These are phyloP conservation scores for Drechslera avenae DNA, from an alignment of 2,329 filamentous ascomycete genomes.

Conservation along the genomic window DNA sequence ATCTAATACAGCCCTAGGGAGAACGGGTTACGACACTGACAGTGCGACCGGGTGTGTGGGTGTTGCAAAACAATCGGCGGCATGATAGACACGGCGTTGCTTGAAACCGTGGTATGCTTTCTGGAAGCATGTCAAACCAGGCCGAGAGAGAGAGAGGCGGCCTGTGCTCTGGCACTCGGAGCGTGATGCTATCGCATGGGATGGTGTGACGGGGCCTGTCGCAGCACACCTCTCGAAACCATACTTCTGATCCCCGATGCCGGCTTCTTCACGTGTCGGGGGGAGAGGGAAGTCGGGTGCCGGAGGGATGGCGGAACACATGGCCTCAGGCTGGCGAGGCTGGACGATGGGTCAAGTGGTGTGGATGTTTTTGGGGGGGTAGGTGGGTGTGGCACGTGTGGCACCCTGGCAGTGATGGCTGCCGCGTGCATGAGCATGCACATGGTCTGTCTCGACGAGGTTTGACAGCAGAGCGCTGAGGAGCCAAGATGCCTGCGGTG, in stretches of 20 bases:
- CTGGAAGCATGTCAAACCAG: constrained; percentile 10
- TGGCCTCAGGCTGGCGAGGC: constrained; percentile 2
- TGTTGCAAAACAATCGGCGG: constrained; percentile 7
- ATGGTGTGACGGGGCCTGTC: constrained; percentile 16
- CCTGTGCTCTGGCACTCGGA: background rate
- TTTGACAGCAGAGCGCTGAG: background rate
- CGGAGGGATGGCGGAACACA: background rate
- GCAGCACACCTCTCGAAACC: constrained; percentile 17
- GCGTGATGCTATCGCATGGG: background rate
- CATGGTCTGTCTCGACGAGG: constrained; percentile 3
- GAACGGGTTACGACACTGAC: constrained; percentile 8
- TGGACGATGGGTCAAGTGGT: background rate
- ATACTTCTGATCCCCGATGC: constrained; percentile 6
- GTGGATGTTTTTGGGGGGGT: constrained; percentile 8
- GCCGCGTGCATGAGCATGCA: constrained; percentile 6
- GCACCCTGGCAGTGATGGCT: constrained; percentile 1
- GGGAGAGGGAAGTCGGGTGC: background rate
- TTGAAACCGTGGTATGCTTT: constrained; percentile 12
- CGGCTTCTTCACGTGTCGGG: background rate
- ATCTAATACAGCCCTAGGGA: constrained; percentile 13
- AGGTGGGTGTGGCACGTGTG: constrained; percentile 3
- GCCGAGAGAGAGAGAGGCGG: constrained; percentile 6
- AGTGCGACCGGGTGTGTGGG: constrained; percentile 9
- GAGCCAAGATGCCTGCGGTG: background rate
- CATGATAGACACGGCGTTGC: constrained; percentile 12